Evolutionary conservation across 139 green algal genomes (phyloP), one percentile per base, ranked within the genome.

Genomic region (Protoeuglena noctilucae): DNA sequence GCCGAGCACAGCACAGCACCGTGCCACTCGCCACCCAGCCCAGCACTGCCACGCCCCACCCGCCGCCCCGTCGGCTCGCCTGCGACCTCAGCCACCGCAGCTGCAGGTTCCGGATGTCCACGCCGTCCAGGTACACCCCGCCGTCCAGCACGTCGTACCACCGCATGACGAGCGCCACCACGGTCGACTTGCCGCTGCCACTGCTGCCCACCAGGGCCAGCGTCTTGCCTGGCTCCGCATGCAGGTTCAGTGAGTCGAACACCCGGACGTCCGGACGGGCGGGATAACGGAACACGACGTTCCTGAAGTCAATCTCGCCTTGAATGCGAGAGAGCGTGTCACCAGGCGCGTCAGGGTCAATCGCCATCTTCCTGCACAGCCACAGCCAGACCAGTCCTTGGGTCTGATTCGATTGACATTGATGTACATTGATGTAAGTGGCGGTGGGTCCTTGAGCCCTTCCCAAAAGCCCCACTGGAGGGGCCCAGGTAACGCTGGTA

Each of bases 181-280:
- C 76, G 2, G 86, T 94, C 52, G 63, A 81, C 61, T 97, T 97
- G 62, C 89, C 87, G 56, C 70, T 81, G 39, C 88, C 88, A 31
- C 60, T 81, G 61, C 75, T 68, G 31, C 88, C 87, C 25, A 95
- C 86, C 26, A 96, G 75, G 3, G 88, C 88, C 23, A 93, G 72
- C 0, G 81, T 93, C 39, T 78, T 73, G 14, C 88, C 88, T 17
- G 80, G 61, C 9, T 57, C 25, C 6, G 81, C 51, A 0, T 28
- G 25, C 39, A 83, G 26, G 6, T 18, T 63, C 24, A 77, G 61
- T 40, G 49, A 55, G 1, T 56, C 43, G 43, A 69, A 57, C 1
- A 67, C 61, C n/a, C n/a, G n/a, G 7, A 80, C 61, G n/a, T 87
- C 76, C 2, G 69, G 70, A 18, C 80, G 68, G 0, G 74, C 56